Percentiles rank a stretch among this genome's conserved stretches.
Conservation (phyloP, 495 filamentous ascomycete genomes). For the Annulohypoxylon maeteangense region DNA sequence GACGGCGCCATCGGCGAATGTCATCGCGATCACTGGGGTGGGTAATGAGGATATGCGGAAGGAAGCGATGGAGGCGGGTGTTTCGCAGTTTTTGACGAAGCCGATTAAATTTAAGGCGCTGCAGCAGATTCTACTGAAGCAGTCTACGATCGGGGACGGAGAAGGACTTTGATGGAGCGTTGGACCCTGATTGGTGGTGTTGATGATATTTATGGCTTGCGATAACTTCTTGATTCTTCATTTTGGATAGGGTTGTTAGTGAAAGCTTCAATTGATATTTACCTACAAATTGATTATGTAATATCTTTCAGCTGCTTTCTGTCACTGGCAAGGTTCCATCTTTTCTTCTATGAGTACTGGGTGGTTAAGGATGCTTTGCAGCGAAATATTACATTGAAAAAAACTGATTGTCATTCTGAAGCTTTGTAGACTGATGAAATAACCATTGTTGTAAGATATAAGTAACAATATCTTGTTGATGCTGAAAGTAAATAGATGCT, state of each 20-base stretch:
- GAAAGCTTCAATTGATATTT: too few relatives aligned
- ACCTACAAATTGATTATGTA: too few relatives aligned
- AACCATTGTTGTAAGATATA: background rate
- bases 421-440: background rate
- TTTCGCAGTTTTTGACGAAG: slow-evolving; percentile 77
- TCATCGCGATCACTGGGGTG: slow-evolving; percentile 76
- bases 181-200: background rate
- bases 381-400: background rate
- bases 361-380: too few relatives aligned
- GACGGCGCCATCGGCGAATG: slow-evolving; percentile 56
- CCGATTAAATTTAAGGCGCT: slow-evolving; percentile 62
- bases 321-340: too few relatives aligned
- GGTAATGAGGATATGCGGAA: slow-evolving; percentile 70
- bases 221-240: background rate
- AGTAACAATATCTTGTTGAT: background rate
- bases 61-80: slow-evolving; percentile 71
- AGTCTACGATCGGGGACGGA: background rate
- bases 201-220: background rate
- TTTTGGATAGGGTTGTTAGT: too few relatives aligned
- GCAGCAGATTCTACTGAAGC: slow-evolving; percentile 26
- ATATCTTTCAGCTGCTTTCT: too few relatives aligned
- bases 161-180: background rate
- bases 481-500: background rate
- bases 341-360: too few relatives aligned
- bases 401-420: too few relatives aligned